phyloP scores from a whole-genome alignment of 2,329 filamentous ascomycete species.

The Cordyceps fumosorosea region DNA sequence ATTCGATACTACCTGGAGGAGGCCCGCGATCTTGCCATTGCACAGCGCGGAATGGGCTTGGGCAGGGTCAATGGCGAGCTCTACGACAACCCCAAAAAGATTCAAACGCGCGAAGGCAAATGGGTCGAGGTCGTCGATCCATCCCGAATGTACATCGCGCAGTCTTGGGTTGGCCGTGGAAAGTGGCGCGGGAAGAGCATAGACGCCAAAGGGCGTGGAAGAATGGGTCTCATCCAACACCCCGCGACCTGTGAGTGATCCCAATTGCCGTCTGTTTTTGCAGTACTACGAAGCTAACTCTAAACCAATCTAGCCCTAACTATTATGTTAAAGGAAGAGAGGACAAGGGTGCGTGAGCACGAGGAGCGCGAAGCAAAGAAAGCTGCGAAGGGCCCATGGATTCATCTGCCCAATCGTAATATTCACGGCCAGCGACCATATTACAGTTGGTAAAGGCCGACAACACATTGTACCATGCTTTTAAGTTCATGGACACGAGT shows the following conservation, averaged over 20 bases:
- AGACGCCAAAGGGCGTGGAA: slow-evolving; percentile 71
- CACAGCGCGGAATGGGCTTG: slow-evolving; percentile 78
- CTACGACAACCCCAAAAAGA: slow-evolving; percentile 39
- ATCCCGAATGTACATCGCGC: slow-evolving; percentile 79
- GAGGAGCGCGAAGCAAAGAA: slow-evolving; percentile 73
- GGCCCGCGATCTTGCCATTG: slow-evolving; percentile 75
- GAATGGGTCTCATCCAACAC: slow-evolving; percentile 59
- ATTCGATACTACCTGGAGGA: slow-evolving; percentile 72
- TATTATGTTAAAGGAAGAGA: slow-evolving; percentile 86
- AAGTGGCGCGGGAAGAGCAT: slow-evolving; percentile 48
- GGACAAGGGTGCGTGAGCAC: slow-evolving; percentile 74
- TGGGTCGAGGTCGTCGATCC: slow-evolving; percentile 65
- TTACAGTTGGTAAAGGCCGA: slow-evolving; percentile 68
- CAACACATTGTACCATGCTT: neutral
- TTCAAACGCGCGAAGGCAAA: slow-evolving; percentile 69
- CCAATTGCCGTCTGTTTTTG: neutral
- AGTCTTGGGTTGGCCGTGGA: slow-evolving; percentile 87
- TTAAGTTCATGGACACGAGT: slow-evolving; percentile 15
- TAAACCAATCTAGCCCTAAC: slow-evolving; percentile 52
- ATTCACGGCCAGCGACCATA: slow-evolving; percentile 81
- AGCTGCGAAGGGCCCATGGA: slow-evolving; percentile 72
- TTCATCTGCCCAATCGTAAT: slow-evolving; percentile 78
- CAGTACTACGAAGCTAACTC: slow-evolving; percentile 17
- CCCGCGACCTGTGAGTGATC: slow-evolving; percentile 65
- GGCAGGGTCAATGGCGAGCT: slow-evolving; percentile 35